These are phyloP conservation scores for Panicum miliaceum DNA, from an alignment of 176 grass and related monocot genomes.

Conservation along the genomic window DNA sequence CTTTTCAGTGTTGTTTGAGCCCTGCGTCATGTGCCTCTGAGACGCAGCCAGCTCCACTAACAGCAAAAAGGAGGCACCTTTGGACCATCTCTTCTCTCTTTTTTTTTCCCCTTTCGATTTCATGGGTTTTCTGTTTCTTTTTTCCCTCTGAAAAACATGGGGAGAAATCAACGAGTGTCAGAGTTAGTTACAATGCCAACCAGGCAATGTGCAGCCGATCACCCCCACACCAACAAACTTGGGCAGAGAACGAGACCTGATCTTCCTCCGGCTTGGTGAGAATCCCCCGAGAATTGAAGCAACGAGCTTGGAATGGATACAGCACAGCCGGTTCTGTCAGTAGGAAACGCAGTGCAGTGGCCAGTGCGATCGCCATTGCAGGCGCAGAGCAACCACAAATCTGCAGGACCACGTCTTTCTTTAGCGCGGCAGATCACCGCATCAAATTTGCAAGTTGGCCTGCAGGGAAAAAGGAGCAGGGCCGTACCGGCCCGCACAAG, in stretches of 20 bases:
- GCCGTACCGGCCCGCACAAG: background rate
- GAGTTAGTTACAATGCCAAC: slow-evolving; percentile 17
- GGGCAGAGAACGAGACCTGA: background rate
- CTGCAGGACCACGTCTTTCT: slow-evolving; percentile 42
- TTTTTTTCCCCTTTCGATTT: background rate
- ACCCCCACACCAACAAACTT: slow-evolving; percentile 1
- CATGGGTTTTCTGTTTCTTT: background rate
- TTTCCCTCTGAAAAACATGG: background rate
- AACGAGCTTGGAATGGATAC: slow-evolving; percentile 3
- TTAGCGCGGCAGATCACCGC: slow-evolving; percentile 26
- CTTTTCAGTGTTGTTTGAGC: slow-evolving; percentile 56
- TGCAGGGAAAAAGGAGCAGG: slow-evolving; percentile 1
- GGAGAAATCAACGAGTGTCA: background rate
- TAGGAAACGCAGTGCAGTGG: slow-evolving; percentile 6
- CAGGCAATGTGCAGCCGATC: background rate
- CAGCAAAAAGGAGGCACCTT: slow-evolving; percentile 59
- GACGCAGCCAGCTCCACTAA: slow-evolving; percentile 62
- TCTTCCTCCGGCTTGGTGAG: background rate
- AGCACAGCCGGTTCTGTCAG: background rate
- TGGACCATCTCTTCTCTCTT: slow-evolving; percentile 44
- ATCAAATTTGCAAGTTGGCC: slow-evolving; percentile 47
- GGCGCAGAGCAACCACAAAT: slow-evolving; percentile 1
- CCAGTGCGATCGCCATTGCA: slow-evolving; percentile 3
- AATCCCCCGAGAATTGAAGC: background rate
- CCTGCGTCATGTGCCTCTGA: slow-evolving; percentile 65